Percentiles rank a stretch among this genome's conserved stretches.
These are phyloP conservation scores for Penicillium hordei DNA, from an alignment of 2,329 filamentous ascomycete genomes.

Conservation along the genomic window DNA sequence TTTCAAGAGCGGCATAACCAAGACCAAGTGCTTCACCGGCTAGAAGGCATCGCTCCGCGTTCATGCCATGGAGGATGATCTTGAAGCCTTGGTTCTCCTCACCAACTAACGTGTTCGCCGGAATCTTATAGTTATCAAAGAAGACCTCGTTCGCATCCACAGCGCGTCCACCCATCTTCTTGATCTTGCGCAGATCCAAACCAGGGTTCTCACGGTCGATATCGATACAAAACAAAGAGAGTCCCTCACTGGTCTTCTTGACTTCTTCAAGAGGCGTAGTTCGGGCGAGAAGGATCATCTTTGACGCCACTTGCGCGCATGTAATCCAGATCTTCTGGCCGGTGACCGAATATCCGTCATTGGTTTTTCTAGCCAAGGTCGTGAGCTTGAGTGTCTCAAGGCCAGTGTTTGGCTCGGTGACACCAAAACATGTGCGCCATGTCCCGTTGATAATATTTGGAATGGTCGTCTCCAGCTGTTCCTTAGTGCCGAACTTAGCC, in stretches of 20 bases:
- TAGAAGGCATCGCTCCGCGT: slow-evolving; percentile 71
- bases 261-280: slow-evolving; percentile 69
- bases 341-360: slow-evolving; percentile 63
- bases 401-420: slow-evolving; percentile 80
- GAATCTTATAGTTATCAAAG: slow-evolving; percentile 74
- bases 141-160: slow-evolving; percentile 87
- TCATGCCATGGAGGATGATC: slow-evolving; percentile 77
- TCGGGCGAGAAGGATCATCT: slow-evolving; percentile 79
- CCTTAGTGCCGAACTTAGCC: slow-evolving; percentile 67
- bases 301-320: slow-evolving; percentile 75
- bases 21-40: slow-evolving; percentile 78
- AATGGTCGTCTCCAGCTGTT: slow-evolving; percentile 64
- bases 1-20: slow-evolving; percentile 68
- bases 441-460: slow-evolving; percentile 70
- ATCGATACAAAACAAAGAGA: slow-evolving; percentile 79
- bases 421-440: slow-evolving; percentile 75
- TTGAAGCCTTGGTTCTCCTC: slow-evolving; percentile 74
- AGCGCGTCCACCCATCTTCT: slow-evolving; percentile 81
- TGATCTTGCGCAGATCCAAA: slow-evolving; percentile 69
- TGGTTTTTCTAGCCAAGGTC: slow-evolving; percentile 63
- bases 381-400: slow-evolving; percentile 72
- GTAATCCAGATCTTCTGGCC: slow-evolving; percentile 92
- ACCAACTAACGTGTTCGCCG: slow-evolving; percentile 65
- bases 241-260: slow-evolving; percentile 68
- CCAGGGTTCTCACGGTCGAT: slow-evolving; percentile 62